phyloP scores from a whole-genome alignment of 768 basidiomycete genomes.

The Mycena albidolilacea region DNA sequence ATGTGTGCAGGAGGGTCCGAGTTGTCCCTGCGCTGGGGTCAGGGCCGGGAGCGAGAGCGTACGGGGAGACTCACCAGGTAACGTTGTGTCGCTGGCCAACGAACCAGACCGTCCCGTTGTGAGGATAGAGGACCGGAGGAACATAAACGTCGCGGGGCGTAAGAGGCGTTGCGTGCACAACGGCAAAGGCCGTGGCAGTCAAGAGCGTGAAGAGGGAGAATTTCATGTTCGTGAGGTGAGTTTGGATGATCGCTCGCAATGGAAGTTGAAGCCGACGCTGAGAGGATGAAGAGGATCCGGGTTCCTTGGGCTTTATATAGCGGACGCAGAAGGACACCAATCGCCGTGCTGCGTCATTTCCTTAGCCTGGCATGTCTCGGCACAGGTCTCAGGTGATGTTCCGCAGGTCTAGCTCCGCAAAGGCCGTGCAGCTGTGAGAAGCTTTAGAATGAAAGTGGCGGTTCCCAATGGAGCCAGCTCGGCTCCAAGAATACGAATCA shows the following conservation, averaged over 20 bases:
- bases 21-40: conserved; percentile 47
- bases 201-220: conserved; percentile 34
- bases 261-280: conserved; percentile 6
- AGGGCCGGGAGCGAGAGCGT: neutral
- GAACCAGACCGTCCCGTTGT: conserved; percentile 39
- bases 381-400: conserved; percentile 28
- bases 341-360: conserved; percentile 30
- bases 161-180: conserved; percentile 29
- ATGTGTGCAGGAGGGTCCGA: conserved; percentile 45
- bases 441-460: neutral
- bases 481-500: neutral
- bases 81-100: conserved; percentile 38
- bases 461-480: conserved; percentile 10
- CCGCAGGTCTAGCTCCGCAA: neutral
- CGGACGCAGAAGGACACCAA: conserved; percentile 9
- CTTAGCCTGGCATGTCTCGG: conserved; percentile 10
- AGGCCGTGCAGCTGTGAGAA: neutral
- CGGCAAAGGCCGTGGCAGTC: conserved; percentile 25
- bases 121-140: conserved; percentile 38
- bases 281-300: neutral
- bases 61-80: conserved; percentile 36
- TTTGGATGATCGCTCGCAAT: neutral
- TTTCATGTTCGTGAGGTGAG: conserved; percentile 25
- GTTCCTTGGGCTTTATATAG: conserved; percentile 11
- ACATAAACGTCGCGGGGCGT: conserved; percentile 40